A percentile compares a stretch with the other conserved stretches of the same genome.
Conservation (phyloP, 495 filamentous ascomycete genomes). For the Penicillium waksmanii region DNA sequence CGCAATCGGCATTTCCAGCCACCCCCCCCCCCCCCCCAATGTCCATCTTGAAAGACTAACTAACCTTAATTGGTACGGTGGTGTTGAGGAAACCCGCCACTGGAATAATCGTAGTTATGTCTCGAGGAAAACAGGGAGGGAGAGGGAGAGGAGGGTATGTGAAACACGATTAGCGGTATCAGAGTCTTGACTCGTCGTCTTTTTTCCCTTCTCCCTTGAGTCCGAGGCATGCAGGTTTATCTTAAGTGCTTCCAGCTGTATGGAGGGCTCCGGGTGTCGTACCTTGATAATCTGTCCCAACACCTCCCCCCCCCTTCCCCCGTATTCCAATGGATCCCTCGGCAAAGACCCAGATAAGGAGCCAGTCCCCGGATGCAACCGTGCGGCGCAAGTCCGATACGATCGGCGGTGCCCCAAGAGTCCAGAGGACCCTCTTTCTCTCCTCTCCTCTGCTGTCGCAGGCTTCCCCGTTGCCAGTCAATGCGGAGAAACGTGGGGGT, state of each 20-base stretch:
- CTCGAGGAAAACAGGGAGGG: background rate
- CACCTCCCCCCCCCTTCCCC: too few species aligned
- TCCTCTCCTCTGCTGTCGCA: too few species aligned
- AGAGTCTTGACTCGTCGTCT: background rate
- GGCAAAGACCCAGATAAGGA: constrained; percentile 8
- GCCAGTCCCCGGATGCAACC: constrained; percentile 23
- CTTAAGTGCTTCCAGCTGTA: background rate
- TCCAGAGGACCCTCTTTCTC: constrained; percentile 2
- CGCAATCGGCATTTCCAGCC: constrained; percentile 10
- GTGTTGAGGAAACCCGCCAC: background rate
- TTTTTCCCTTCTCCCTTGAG: background rate
- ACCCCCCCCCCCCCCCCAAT: background rate
- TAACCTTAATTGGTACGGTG: background rate
- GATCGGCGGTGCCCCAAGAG: constrained; percentile 16
- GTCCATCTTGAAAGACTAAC: background rate
- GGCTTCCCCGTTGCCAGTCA: constrained; percentile 1
- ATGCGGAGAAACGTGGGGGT: constrained; percentile 36
- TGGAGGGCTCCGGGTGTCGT: background rate
- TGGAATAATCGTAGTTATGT: background rate
- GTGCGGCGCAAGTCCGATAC: constrained; percentile 5
- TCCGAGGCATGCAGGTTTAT: background rate
- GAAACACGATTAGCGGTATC: background rate
- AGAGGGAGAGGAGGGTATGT: background rate
- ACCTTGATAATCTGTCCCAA: background rate
- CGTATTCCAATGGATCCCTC: background rate